Conservation (phyloP, 352 stramenopile genomes). For the Globisporangium nagaii region DNA sequence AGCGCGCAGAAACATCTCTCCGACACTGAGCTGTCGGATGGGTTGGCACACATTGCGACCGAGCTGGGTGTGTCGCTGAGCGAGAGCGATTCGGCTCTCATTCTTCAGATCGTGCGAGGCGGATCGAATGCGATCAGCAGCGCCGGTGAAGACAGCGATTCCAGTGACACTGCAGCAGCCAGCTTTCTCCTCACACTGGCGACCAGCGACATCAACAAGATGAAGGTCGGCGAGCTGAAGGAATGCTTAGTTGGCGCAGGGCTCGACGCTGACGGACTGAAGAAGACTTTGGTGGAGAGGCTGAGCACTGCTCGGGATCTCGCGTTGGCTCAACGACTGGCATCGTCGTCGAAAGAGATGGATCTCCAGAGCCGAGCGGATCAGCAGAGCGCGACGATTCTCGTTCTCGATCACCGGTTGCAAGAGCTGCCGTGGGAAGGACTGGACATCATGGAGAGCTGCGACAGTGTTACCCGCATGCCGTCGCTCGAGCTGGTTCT, state of each 20-base stretch:
- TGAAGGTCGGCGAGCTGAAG: conserved; percentile 44
- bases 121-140: not conserved
- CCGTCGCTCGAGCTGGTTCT: conserved; percentile 62
- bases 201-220: conserved; percentile 23
- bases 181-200: conserved; percentile 16
- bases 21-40: conserved; percentile 34
- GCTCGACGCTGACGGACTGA: conserved; percentile 33
- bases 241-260: conserved; percentile 22
- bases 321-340: not conserved
- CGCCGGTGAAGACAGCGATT: not conserved
- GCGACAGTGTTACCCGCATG: conserved; percentile 58
- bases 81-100: not conserved
- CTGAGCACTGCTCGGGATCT: conserved; percentile 26
- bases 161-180: not conserved
- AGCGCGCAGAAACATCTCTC: conserved; percentile 25
- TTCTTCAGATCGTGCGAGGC: conserved; percentile 12
- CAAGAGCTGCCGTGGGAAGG: conserved; percentile 83
- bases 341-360: conserved; percentile 3
- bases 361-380: not conserved
- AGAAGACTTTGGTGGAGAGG: conserved; percentile 44
- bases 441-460: conserved; percentile 41
- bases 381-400: conserved; percentile 31
- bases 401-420: conserved; percentile 58
- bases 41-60: conserved; percentile 28
- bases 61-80: conserved; percentile 20